A percentile compares a stretch with the other conserved stretches of the same genome.
Conservation (phyloP, 441 rosid genomes). For the Adansonia grandidieri region DNA sequence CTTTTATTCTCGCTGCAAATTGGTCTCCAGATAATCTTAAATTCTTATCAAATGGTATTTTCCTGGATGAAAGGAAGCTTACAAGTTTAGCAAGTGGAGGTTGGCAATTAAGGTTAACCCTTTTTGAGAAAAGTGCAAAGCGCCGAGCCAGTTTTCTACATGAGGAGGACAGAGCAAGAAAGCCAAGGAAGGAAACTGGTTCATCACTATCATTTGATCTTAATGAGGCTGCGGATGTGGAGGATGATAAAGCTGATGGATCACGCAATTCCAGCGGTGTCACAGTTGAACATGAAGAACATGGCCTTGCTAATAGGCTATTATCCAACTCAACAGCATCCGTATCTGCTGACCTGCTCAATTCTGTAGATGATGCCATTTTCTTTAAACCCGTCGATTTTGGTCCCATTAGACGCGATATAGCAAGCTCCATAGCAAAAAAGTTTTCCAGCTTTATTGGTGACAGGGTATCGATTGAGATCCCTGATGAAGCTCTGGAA, state of each 20-base stretch:
- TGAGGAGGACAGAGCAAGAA: slow-evolving; percentile 49
- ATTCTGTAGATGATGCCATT: slow-evolving; percentile 55
- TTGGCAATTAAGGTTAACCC: slow-evolving; percentile 70
- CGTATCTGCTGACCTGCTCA: slow-evolving; percentile 55
- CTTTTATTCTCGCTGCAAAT: slow-evolving; percentile 72
- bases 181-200: slow-evolving; percentile 59
- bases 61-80: slow-evolving; percentile 67
- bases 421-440: slow-evolving; percentile 49
- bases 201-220: slow-evolving; percentile 62
- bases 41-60: slow-evolving; percentile 34
- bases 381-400: slow-evolving; percentile 80
- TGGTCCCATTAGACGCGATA: slow-evolving; percentile 42
- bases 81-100: slow-evolving; percentile 52
- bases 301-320: slow-evolving; percentile 50
- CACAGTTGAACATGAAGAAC: slow-evolving; percentile 73
- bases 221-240: slow-evolving; percentile 69
- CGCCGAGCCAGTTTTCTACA: slow-evolving; percentile 72
- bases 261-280: slow-evolving; percentile 86
- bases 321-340: slow-evolving; percentile 46
- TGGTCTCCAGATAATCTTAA: slow-evolving; percentile 56
- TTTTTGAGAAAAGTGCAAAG: slow-evolving; percentile 64
- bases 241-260: slow-evolving; percentile 69
- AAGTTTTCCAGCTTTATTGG: slow-evolving; percentile 47
- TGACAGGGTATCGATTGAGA: slow-evolving; percentile 46
- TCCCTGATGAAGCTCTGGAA: slow-evolving; percentile 68